Percentiles rank a stretch among this genome's conserved stretches.
Conservation (phyloP, 2,329 filamentous ascomycete species). For the Beauveria scarabaeidicola region DNA sequence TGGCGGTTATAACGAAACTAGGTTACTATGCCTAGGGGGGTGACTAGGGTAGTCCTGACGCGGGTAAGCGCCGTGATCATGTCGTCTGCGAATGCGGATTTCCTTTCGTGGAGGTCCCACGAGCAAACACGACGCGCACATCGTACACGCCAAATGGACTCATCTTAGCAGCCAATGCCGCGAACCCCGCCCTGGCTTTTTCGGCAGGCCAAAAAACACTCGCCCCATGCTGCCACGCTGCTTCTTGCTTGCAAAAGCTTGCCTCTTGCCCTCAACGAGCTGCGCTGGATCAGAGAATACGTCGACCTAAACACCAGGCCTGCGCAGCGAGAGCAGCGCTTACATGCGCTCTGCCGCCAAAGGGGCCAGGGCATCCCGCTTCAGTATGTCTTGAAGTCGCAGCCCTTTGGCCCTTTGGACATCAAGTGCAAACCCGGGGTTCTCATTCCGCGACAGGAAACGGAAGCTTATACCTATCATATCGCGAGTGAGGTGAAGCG, state of each 20-base stretch:
- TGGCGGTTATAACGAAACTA: no score
- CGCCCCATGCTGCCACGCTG: constrained; percentile 49
- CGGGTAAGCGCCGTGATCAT: no score
- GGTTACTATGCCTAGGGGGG: no score
- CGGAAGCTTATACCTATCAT: constrained; percentile 57
- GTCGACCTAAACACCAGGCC: constrained; percentile 26
- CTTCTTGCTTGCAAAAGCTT: constrained; percentile 57
- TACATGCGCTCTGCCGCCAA: constrained; percentile 37
- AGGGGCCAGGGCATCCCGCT: constrained; percentile 61
- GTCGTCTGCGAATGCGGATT: no score
- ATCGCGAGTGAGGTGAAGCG: constrained; percentile 39
- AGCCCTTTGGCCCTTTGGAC: constrained; percentile 79
- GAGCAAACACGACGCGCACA: constrained; percentile 5
- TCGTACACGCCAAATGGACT: not conserved
- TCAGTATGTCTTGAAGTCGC: constrained; percentile 81
- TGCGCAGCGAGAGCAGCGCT: constrained; percentile 13
- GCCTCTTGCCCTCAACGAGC: constrained; percentile 55
- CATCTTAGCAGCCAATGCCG: constrained; percentile 39
- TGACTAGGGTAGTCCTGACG: no score
- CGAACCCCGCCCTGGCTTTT: constrained; percentile 53
- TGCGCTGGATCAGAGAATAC: constrained; percentile 64
- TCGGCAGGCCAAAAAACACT: constrained; percentile 43
- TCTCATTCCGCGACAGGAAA: constrained; percentile 76
- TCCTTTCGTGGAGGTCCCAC: no score
- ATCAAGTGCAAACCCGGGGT: constrained; percentile 70